Conservation (phyloP, 1,139 yeast genomes). For the Debaryomyces subglobosus region DNA sequence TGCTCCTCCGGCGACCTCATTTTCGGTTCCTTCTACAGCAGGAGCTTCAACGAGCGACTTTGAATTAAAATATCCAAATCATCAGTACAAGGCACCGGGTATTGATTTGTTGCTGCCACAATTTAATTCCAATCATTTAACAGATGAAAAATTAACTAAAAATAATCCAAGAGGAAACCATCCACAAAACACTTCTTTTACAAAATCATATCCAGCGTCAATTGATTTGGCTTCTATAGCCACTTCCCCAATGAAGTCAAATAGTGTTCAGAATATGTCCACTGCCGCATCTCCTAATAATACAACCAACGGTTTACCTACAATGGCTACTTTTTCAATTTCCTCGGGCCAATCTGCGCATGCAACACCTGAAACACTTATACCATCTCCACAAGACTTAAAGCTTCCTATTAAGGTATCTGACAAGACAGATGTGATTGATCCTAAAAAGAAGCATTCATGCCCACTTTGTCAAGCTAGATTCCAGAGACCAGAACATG, state of each 20-base stretch:
- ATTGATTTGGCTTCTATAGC: constrained; percentile 39
- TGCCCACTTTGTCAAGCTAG: constrained; percentile 78
- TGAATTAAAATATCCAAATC: constrained; percentile 3
- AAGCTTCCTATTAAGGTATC: constrained; percentile 26
- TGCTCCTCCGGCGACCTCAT: constrained; percentile 13
- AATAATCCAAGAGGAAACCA: constrained; percentile 8
- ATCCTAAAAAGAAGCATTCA: constrained; percentile 66
- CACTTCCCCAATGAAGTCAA: constrained; percentile 15
- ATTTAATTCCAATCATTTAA: constrained; percentile 16
- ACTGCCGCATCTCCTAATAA: constrained; percentile 6
- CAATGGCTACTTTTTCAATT: constrained; percentile 40
- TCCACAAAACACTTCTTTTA: constrained; percentile 25
- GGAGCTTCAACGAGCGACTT: constrained; percentile 12
- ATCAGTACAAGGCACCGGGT: constrained; percentile 9
- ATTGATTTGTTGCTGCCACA: constrained; percentile 37
- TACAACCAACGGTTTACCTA: constrained; percentile 34
- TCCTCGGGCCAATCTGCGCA: constrained; percentile 10
- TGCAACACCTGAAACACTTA: constrained; percentile 5
- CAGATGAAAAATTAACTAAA: constrained; percentile 13
- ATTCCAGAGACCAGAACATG: constrained; percentile 91
- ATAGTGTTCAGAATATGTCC: not conserved
- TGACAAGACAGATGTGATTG: constrained; percentile 37
- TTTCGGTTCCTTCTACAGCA: constrained; percentile 18
- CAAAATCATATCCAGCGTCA: constrained; percentile 42
- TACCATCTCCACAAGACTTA: constrained; percentile 20